phyloP scores from a whole-genome alignment of 139 green algal species.

The Monoraphidium neglectum region DNA sequence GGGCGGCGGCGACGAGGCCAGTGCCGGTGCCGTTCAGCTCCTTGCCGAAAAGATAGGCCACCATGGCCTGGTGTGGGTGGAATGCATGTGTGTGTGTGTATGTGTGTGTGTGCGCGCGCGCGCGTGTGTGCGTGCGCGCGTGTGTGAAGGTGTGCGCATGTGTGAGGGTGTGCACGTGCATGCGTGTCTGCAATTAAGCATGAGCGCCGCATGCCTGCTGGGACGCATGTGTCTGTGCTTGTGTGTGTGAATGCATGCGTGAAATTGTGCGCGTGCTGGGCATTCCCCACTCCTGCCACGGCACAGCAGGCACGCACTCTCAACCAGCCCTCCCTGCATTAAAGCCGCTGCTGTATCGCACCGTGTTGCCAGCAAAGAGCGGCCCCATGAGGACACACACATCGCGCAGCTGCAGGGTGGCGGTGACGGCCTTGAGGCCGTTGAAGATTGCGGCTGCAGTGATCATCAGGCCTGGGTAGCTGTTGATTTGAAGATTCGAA shows the following conservation, averaged over 20 bases:
- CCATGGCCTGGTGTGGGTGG: constrained; percentile 41
- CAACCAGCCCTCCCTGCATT: not conserved
- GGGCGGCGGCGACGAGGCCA: constrained; percentile 80
- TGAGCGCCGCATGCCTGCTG: too few species aligned
- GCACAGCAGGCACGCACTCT: not conserved
- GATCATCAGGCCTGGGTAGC: constrained; percentile 72
- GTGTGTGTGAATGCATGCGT: too few species aligned
- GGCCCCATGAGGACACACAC: constrained; percentile 97
- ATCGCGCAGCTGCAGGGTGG: constrained; percentile 90
- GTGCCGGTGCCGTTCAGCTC: constrained; percentile 52
- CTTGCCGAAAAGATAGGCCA: constrained; percentile 69
- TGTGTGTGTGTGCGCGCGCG: too few species aligned
- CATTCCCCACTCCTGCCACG: not conserved
- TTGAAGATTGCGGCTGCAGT: constrained; percentile 88
- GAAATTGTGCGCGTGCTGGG: too few species aligned
- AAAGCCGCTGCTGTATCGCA: not conserved
- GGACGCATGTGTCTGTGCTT: not conserved
- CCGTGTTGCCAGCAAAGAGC: constrained; percentile 69
- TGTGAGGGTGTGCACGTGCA: too few species aligned
- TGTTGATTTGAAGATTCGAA: too few species aligned
- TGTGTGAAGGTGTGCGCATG: too few species aligned
- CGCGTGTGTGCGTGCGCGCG: too few species aligned
- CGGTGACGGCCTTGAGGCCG: constrained; percentile 81
- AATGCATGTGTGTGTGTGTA: too few species aligned
- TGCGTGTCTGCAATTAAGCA: too few species aligned